A percentile compares a stretch with the other conserved stretches of the same genome.
These are phyloP conservation scores for Monosporascus sp. DNA, from an alignment of 2,329 filamentous ascomycete genomes.

Conservation along the genomic window DNA sequence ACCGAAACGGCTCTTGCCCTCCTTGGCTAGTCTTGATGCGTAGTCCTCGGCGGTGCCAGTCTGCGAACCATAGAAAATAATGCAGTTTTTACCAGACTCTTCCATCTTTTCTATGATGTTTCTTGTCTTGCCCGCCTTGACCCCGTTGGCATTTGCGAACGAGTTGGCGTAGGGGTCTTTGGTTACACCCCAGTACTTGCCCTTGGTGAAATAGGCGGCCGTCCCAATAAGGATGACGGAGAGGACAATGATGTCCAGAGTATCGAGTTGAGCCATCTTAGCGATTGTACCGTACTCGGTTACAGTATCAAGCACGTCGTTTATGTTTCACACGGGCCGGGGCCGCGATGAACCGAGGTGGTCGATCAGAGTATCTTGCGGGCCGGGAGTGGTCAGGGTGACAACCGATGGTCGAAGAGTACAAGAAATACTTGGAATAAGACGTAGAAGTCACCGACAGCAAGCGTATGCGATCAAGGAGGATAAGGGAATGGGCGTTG, in stretches of 20 bases:
- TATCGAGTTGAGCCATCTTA: conserved; percentile 92
- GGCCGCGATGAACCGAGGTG: no score
- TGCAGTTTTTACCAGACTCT: conserved; percentile 91
- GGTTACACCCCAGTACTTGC: conserved; percentile 81
- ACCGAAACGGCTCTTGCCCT: conserved; percentile 92
- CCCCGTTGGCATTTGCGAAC: conserved; percentile 61
- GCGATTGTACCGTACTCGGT: conserved; percentile 5
- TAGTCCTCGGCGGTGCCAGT: conserved; percentile 98
- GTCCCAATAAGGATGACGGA: conserved; percentile 79
- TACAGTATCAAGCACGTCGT: background rate
- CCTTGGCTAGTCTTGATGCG: conserved; percentile 90
- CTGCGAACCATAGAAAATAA: conserved; percentile 98
- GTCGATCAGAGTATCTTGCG: no score
- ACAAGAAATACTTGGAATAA: no score
- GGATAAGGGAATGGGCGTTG: no score
- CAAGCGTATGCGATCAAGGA: no score
- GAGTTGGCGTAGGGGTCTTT: conserved; percentile 85
- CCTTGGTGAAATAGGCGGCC: conserved; percentile 95
- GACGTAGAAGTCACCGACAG: no score
- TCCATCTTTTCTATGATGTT: conserved; percentile 96
- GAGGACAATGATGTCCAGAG: conserved; percentile 89
- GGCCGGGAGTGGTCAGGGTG: no score
- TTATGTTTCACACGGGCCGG: background rate
- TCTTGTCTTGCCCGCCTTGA: conserved; percentile 77
- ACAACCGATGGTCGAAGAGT: no score